These are phyloP conservation scores for Pseudogymnoascus sp. DNA, from an alignment of 2,329 filamentous ascomycete genomes.

Conservation along the genomic window DNA sequence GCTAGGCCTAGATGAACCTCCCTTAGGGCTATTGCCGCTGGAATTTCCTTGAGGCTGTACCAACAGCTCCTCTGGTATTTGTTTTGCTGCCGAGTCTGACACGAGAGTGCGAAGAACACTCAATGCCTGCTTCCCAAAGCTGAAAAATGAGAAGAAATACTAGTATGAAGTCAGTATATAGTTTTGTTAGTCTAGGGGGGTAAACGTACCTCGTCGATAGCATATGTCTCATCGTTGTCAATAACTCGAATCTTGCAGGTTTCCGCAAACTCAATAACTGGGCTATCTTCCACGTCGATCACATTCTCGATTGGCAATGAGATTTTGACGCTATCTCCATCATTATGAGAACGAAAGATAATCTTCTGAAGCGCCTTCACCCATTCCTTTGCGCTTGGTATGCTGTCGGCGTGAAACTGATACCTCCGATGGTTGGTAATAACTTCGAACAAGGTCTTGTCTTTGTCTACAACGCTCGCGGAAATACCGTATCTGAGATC, in stretches of 20 bases:
- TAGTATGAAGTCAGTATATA: constrained; percentile 33
- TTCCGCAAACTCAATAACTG: constrained; percentile 84
- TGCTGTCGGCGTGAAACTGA: constrained; percentile 82
- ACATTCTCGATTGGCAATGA: constrained; percentile 82
- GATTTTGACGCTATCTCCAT: constrained; percentile 95
- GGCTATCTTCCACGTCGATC: constrained; percentile 85
- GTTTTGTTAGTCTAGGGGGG: not conserved
- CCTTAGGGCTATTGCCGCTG: constrained; percentile 18
- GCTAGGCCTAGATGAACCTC: constrained; percentile 19
- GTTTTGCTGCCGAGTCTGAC: constrained; percentile 28
- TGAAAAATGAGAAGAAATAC: constrained; percentile 97
- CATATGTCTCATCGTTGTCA: constrained; percentile 88
- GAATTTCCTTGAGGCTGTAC: constrained; percentile 16
- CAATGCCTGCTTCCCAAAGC: constrained; percentile 74
- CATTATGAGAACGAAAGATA: constrained; percentile 92
- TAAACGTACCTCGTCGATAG: constrained; percentile 73
- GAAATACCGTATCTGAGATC: constrained; percentile 88
- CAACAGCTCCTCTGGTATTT: constrained; percentile 27
- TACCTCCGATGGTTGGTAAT: constrained; percentile 77
- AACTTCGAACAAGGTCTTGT: constrained; percentile 68
- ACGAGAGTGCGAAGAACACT: constrained; percentile 52
- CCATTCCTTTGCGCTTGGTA: constrained; percentile 88
- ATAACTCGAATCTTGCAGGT: constrained; percentile 91
- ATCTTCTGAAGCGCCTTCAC: constrained; percentile 88
- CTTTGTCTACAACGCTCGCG: constrained; percentile 67